phyloP scores from a whole-genome alignment of 768 basidiomycete genomes.

The Pleurotus pulmonarius region DNA sequence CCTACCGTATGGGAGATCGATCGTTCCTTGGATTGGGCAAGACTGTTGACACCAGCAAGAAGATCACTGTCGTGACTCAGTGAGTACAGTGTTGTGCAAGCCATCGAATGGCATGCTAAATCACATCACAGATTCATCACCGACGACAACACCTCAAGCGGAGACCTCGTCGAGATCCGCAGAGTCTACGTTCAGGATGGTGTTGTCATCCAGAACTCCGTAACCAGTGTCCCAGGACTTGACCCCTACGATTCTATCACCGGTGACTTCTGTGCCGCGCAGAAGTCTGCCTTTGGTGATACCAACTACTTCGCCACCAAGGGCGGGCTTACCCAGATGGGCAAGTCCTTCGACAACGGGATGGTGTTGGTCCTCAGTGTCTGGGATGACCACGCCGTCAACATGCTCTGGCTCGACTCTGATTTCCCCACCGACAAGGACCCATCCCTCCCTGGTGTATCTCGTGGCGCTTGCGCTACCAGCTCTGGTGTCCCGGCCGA shows the following conservation, averaged over 20 bases:
- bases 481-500: constrained; percentile 40
- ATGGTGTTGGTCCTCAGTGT: constrained; percentile 47
- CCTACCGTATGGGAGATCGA: constrained; percentile 48
- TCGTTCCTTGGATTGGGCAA: constrained; percentile 44
- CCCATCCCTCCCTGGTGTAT: constrained; percentile 36
- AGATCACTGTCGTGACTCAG: constrained; percentile 57
- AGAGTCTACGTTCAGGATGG: constrained; percentile 54
- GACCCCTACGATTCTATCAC: constrained; percentile 41
- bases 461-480: constrained; percentile 48
- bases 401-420: constrained; percentile 58
- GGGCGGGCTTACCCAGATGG: constrained; percentile 36
- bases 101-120: constrained; percentile 28
- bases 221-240: constrained; percentile 41
- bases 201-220: constrained; percentile 47
- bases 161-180: constrained; percentile 49
- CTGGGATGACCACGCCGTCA: constrained; percentile 52
- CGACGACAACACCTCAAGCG: constrained; percentile 37
- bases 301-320: constrained; percentile 37
- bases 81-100: constrained; percentile 15
- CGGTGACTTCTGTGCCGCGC: constrained; percentile 40
- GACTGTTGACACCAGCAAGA: constrained; percentile 46
- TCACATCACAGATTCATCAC: constrained; percentile 46
- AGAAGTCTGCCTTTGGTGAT: constrained; percentile 47
- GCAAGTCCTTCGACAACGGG: constrained; percentile 32
- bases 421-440: constrained; percentile 36